Evolutionary conservation across 192 early-diverging fungal species (phyloP).

Genomic region (Coemansia sp.): DNA sequence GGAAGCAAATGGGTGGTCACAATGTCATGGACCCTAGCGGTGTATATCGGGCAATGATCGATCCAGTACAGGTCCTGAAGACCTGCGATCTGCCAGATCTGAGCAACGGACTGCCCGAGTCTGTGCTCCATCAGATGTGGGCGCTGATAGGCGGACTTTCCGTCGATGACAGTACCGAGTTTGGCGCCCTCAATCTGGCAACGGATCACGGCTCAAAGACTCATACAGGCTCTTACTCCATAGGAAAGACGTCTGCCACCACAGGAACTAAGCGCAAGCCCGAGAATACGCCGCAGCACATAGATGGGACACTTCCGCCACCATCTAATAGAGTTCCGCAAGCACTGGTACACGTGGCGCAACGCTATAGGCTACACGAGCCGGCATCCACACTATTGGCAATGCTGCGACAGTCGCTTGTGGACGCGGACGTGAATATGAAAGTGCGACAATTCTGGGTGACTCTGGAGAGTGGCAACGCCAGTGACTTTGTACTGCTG

Average conservation of each 20-base stretch:
- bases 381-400: slow-evolving; percentile 6
- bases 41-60: neutral
- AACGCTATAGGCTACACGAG: slow-evolving; percentile 15
- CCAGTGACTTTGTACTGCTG: slow-evolving; percentile 45
- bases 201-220: neutral
- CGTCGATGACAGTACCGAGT: neutral
- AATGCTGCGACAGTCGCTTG: slow-evolving; percentile 31
- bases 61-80: slow-evolving; percentile 34
- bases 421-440: slow-evolving; percentile 24
- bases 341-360: slow-evolving; percentile 11
- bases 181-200: neutral
- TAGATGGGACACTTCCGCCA: neutral
- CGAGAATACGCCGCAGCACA: no score
- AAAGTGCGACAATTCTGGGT: slow-evolving; percentile 43
- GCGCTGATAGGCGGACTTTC: slow-evolving; percentile 18
- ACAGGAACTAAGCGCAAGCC: neutral
- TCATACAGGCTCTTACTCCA: no score
- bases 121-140: slow-evolving; percentile 30
- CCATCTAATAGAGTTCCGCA: neutral
- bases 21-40: neutral
- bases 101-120: slow-evolving; percentile 27
- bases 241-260: neutral
- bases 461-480: slow-evolving; percentile 22
- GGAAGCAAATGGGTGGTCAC: neutral
- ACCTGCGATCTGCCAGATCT: slow-evolving; percentile 30